Evolutionary conservation across 805 yeast genomes (phyloP).

Genomic region (Pichia sporocuriosa): DNA sequence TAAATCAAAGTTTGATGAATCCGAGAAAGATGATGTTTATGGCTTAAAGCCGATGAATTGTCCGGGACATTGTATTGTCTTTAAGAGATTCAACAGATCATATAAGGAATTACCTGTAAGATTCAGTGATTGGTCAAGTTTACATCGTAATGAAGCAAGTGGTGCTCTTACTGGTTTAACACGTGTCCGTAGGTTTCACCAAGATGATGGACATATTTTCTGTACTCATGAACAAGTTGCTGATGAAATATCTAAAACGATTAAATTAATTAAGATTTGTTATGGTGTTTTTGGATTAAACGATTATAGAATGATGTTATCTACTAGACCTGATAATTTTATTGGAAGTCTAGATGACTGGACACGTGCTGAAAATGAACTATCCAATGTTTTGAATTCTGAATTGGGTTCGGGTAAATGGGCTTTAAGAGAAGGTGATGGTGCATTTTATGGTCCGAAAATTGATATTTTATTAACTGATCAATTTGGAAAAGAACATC

Average conservation of each 20-base stretch:
- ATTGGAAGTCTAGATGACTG: slow-evolving; percentile 76
- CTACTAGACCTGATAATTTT: slow-evolving; percentile 81
- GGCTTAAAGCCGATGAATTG: slow-evolving; percentile 61
- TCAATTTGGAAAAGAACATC: slow-evolving; percentile 74
- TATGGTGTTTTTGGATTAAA: slow-evolving; percentile 62
- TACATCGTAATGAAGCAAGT: slow-evolving; percentile 91
- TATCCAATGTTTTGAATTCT: slow-evolving; percentile 51
- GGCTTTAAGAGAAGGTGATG: slow-evolving; percentile 84
- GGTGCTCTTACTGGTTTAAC: slow-evolving; percentile 93
- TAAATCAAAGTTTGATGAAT: slow-evolving; percentile 29
- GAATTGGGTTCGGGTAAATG: slow-evolving; percentile 47
- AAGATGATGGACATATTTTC: slow-evolving; percentile 96
- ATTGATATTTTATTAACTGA: slow-evolving; percentile 83
- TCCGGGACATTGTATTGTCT: slow-evolving; percentile 76
- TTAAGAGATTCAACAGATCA: slow-evolving; percentile 66
- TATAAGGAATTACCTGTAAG: slow-evolving; percentile 83
- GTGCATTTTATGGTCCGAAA: slow-evolving; percentile 96
- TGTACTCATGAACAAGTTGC: slow-evolving; percentile 71
- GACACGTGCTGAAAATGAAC: slow-evolving; percentile 71
- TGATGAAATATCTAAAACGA: slow-evolving; percentile 66
- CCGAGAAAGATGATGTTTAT: slow-evolving; percentile 37
- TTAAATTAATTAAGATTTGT: slow-evolving; percentile 66
- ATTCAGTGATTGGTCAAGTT: slow-evolving; percentile 80
- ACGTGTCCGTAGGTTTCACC: slow-evolving; percentile 90
- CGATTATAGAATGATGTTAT: slow-evolving; percentile 56